phyloP scores from a whole-genome alignment of 805 yeast genomes.

The Yamadazyma takamatsuzukensis region DNA sequence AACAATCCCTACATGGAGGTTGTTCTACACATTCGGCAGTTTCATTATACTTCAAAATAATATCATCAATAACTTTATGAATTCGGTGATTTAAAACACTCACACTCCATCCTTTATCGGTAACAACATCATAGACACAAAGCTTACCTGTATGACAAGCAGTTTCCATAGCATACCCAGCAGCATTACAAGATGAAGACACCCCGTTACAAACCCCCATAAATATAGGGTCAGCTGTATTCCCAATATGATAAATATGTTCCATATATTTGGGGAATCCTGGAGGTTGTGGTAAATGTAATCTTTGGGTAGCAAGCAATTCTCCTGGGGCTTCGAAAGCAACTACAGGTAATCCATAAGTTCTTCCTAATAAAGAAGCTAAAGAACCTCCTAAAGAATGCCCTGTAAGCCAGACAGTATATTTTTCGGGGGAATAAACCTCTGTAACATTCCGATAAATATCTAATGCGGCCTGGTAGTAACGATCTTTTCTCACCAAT shows the following conservation, averaged over 20 bases:
- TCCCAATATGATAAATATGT: slow-evolving; percentile 92
- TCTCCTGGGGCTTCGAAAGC: slow-evolving; percentile 95
- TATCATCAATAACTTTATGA: slow-evolving; percentile 82
- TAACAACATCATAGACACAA: slow-evolving; percentile 86
- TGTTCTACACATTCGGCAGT: slow-evolving; percentile 73
- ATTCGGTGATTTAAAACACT: slow-evolving; percentile 85
- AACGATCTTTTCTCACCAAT: slow-evolving; percentile 68
- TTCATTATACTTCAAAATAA: slow-evolving; percentile 66
- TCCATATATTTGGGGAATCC: slow-evolving; percentile 76
- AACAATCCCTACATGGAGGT: slow-evolving; percentile 87
- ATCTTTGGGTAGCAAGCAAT: slow-evolving; percentile 70
- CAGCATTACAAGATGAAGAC: slow-evolving; percentile 80
- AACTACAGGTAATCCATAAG: slow-evolving; percentile 86
- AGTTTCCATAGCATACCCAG: slow-evolving; percentile 97
- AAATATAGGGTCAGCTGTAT: slow-evolving; percentile 94
- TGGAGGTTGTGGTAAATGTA: slow-evolving; percentile 92
- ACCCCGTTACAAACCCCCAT: slow-evolving; percentile 98
- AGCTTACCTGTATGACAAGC: slow-evolving; percentile 87
- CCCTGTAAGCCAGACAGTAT: slow-evolving; percentile 87
- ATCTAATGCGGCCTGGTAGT: slow-evolving; percentile 75
- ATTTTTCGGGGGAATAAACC: slow-evolving; percentile 57
- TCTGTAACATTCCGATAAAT: slow-evolving; percentile 68
- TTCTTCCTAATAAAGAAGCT: slow-evolving; percentile 76
- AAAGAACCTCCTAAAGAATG: slow-evolving; percentile 94
- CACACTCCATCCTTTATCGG: slow-evolving; percentile 88